Evolutionary conservation across 257 asterid species (phyloP), one percentile per base, ranked within the genome.

Genomic region (Ocimum tenuiflorum): DNA sequence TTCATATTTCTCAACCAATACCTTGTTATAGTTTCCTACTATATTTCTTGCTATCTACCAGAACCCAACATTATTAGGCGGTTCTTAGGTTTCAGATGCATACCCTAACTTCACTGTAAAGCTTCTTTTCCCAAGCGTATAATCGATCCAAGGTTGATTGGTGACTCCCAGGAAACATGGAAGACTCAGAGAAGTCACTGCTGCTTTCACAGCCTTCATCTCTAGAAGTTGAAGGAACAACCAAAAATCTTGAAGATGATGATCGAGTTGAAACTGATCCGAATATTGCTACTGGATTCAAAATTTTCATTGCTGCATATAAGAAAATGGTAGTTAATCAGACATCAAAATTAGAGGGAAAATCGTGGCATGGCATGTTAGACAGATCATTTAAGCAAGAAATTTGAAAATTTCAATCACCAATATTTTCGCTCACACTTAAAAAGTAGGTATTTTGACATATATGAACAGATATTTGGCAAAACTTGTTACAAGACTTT

Each of bases 101-200:
- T 87, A 92, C 99, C 91, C 91, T 75, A 67, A 92, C 97, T 92
- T 92, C 88, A 57, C 78, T 86, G 75, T 89, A 92, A n/a, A n/a
- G n/a, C n/a, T n/a, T n/a, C n/a, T n/a, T n/a, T n/a, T n/a, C n/a
- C n/a, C n/a, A n/a, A n/a, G 86, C 91, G 70, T 76, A 89, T 71
- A 92, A 72, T 74, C 95, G 75, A 73, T 92, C 97, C 68, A 92
- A 73, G 20, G 99, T 89, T 18, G 96, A 89, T 50, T 89, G 99
- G 74, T 92, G 99, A 61, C 96, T 88, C 39, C 88, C 83, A 23
- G 91, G 71, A 72, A 77, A 69, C 42, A 53, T 46, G 79, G 68
- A 69, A 51, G 91, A 78, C 35, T 87, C 96, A 7, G 94, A 82
- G 62, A 80, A 64, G 65, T 85, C 87, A 59, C 88, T 81, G 81